Percentiles rank a stretch among this genome's conserved stretches.
phyloP scores from a whole-genome alignment of 257 asterid species.

The Nemophila menziesii region DNA sequence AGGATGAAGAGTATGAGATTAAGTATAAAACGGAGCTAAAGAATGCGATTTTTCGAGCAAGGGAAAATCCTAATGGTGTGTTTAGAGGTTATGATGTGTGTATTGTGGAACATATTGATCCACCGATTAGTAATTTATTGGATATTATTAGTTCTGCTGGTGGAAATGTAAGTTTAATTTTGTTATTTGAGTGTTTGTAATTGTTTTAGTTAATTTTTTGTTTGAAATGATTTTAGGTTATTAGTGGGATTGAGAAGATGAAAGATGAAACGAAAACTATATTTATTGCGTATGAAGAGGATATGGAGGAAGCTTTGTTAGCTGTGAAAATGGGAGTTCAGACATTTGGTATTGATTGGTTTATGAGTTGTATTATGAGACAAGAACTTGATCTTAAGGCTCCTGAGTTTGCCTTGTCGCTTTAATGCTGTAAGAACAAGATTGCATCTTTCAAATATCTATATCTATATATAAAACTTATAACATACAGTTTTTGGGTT shows the following conservation, averaged over 20 bases:
- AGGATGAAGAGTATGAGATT: constrained; percentile 50
- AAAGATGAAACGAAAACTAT: constrained; percentile 38
- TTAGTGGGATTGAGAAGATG: constrained; percentile 26
- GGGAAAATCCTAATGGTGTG: constrained; percentile 40
- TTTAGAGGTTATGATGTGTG: constrained; percentile 63
- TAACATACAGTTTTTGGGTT: background rate
- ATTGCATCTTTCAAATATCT: background rate
- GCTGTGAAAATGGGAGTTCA: constrained; percentile 52
- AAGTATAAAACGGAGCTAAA: constrained; percentile 49
- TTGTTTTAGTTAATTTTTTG: no score
- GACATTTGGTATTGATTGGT: constrained; percentile 78
- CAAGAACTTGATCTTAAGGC: constrained; percentile 81
- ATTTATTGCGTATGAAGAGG: constrained; percentile 75
- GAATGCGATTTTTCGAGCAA: constrained; percentile 52
- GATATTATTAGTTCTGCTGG: constrained; percentile 67
- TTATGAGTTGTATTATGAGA: constrained; percentile 74
- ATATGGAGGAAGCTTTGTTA: constrained; percentile 59
- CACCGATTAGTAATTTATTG: constrained; percentile 46
- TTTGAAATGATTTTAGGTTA: constrained; percentile 35
- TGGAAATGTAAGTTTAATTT: constrained; percentile 55
- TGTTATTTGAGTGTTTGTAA: background rate
- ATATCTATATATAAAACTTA: no score
- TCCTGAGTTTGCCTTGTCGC: constrained; percentile 68
- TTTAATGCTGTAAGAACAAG: constrained; percentile 15
- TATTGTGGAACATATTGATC: constrained; percentile 59